Evolutionary conservation across 805 yeast genomes (phyloP).

Genomic region (Metschnikowia continentalis): DNA sequence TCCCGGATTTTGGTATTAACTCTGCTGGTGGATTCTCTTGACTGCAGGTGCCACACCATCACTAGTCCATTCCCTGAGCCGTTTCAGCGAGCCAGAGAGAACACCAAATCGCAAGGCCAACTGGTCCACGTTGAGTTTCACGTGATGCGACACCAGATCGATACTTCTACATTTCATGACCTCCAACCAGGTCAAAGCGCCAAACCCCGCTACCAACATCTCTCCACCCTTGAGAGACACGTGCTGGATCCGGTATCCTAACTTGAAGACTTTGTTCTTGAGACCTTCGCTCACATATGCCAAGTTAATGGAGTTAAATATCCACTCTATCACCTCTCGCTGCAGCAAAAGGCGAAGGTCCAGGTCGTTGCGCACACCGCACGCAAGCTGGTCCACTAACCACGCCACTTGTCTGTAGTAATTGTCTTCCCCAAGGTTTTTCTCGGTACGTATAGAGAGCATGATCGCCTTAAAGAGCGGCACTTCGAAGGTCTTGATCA

Average conservation of each 20-base stretch:
- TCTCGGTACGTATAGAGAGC: conserved; percentile 19
- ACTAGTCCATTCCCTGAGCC: conserved; percentile 59
- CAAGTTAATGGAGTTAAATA: conserved; percentile 49
- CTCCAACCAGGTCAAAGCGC: conserved; percentile 25
- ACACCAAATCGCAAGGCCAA: conserved; percentile 43
- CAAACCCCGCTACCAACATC: conserved; percentile 55
- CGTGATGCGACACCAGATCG: conserved; percentile 19
- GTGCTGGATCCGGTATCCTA: conserved; percentile 47
- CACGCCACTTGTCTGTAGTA: conserved; percentile 61
- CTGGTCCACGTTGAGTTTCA: conserved; percentile 42
- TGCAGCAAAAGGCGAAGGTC: conserved; percentile 55
- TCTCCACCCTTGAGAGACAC: conserved; percentile 53
- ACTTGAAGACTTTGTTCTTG: conserved; percentile 36
- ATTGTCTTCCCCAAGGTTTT: conserved; percentile 38
- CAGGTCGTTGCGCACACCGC: conserved; percentile 40
- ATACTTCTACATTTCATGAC: conserved; percentile 18
- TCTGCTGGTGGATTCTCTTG: conserved; percentile 34
- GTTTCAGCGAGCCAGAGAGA: conserved; percentile 43
- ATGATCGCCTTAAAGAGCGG: conserved; percentile 44
- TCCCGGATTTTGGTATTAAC: not conserved
- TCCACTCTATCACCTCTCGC: conserved; percentile 64
- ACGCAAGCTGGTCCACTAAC: conserved; percentile 50
- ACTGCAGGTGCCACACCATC: conserved; percentile 44
- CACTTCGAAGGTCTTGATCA: conserved; percentile 35
- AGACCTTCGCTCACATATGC: not conserved